These are phyloP conservation scores for Parastagonospora nodorum DNA, from an alignment of 2,329 filamentous ascomycete genomes.

Conservation along the genomic window DNA sequence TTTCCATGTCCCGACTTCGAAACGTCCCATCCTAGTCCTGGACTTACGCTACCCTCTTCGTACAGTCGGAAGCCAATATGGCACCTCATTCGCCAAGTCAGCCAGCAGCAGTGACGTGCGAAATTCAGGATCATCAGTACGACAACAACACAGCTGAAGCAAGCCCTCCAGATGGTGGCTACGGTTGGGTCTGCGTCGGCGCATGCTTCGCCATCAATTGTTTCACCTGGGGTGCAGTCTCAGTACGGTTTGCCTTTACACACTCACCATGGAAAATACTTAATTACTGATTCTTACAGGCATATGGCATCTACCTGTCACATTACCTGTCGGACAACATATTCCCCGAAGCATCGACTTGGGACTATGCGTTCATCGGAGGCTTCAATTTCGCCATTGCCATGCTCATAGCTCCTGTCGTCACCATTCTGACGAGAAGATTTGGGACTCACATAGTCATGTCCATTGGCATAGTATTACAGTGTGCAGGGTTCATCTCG, in stretches of 20 bases:
- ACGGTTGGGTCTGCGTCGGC: conserved; percentile 21
- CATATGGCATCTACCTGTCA: conserved; percentile 52
- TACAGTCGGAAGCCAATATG: too few relatives aligned
- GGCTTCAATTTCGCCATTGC: conserved; percentile 45
- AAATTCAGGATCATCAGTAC: too few relatives aligned
- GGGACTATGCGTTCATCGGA: conserved; percentile 50
- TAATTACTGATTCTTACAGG: conserved; percentile 3
- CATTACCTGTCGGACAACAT: conserved; percentile 46
- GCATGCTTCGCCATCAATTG: conserved; percentile 15
- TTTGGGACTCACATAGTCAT: conserved; percentile 37
- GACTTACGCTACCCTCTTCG: too few relatives aligned
- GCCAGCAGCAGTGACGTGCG: too few relatives aligned
- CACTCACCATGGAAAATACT: too few relatives aligned
- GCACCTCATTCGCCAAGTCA: too few relatives aligned
- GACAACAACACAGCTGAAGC: too few relatives aligned
- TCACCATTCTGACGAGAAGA: conserved; percentile 33
- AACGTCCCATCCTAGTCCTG: too few relatives aligned
- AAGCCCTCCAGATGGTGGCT: conserved; percentile 16
- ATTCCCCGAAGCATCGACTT: conserved; percentile 40
- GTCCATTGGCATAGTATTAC: conserved; percentile 39
- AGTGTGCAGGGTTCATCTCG: conserved; percentile 42
- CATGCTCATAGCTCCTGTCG: conserved; percentile 43
- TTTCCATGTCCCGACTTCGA: too few relatives aligned
- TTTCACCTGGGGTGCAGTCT: conserved; percentile 26
- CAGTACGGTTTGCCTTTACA: conserved; percentile 4